Base-by-base conservation (phyloP, 139 green algal species). In the Axilococcus clingmanii region DNA sequence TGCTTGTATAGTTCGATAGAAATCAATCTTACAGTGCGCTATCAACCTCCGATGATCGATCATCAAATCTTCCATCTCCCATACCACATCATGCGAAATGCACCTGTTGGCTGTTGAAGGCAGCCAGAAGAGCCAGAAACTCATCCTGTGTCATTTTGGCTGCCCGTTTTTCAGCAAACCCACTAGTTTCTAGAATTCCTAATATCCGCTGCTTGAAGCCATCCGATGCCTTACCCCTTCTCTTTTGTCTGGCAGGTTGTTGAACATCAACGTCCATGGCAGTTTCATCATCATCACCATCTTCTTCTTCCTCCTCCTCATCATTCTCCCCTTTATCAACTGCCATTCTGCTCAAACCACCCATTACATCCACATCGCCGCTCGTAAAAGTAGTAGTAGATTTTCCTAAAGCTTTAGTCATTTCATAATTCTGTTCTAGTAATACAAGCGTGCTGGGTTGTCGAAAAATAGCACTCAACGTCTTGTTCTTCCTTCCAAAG, bases 401-500 rank as follows among this genome's bases (percentile, higher is more conserved):
- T 16, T 30, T 19, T 25, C 47, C 30, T 23, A 43, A 40, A 4
- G 72, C 75, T 32, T 74, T 61, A 34, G 59, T 65, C 9, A 78
- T 74, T 4, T 61, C 50, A 59, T 86, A 85, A 73, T 91, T 94
- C 29, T 69, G 48, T 58, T 93, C 82, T 52, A 95, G 47, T 5
- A 82, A 67, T 20, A 63, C 55, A 42, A 88, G 59, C 8, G 83
- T 82, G 33, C 53, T 72, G 46, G 63, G 61, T 48, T 86, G 78
- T 14, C 73, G 61, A 75, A 96, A 95, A 38, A 91, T 90, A 34
- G 82, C 81, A 19, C 85, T 83, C 16, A 99, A 71, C 15, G 93
- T 99, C 51, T 95, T 96, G 77, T 99, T 99, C 66, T 95, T 96
- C 16, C 88, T 71, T 28, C 67, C 74, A 69, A 96, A 96, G 52